Evolutionary conservation across 192 early-diverging fungal genomes (phyloP).

Genomic region (Ambispora gerdemannii): DNA sequence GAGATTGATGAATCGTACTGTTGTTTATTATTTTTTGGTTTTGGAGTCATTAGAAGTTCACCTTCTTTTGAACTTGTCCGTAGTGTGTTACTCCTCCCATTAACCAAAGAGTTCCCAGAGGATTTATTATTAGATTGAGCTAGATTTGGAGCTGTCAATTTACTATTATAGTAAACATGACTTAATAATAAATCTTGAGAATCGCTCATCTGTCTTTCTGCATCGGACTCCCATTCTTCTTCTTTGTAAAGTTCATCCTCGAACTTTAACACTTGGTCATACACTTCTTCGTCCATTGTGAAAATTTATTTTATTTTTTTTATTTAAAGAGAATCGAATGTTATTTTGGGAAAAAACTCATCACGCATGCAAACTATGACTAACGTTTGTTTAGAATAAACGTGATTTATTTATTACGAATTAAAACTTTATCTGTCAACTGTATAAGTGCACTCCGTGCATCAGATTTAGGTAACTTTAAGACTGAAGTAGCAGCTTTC

Average conservation of each 20-base stretch:
- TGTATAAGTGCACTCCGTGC: conserved; percentile 77
- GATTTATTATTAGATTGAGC: background rate
- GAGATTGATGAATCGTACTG: too few relatives aligned
- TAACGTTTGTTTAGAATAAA: too few relatives aligned
- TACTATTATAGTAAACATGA: background rate
- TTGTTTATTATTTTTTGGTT: background rate
- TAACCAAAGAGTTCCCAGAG: background rate
- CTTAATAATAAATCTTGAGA: background rate
- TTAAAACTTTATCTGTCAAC: conserved; percentile 77
- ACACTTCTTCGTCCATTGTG: background rate
- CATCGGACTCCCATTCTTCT: background rate
- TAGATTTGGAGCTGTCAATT: background rate
- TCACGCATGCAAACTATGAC: too few relatives aligned
- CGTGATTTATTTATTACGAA: conserved; percentile 74
- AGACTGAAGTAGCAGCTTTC: conserved; percentile 67
- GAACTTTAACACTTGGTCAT: background rate
- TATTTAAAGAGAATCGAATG: too few relatives aligned
- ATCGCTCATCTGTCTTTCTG: background rate
- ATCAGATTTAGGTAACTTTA: conserved; percentile 64
- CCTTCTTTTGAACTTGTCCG: background rate
- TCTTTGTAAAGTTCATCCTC: background rate
- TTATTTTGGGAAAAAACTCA: too few relatives aligned
- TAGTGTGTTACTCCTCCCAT: background rate
- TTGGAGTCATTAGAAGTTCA: background rate
- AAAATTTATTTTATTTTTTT: too few relatives aligned